Conservation (phyloP, 139 green algal species). For the Chlamydomonas schloesseri region DNA sequence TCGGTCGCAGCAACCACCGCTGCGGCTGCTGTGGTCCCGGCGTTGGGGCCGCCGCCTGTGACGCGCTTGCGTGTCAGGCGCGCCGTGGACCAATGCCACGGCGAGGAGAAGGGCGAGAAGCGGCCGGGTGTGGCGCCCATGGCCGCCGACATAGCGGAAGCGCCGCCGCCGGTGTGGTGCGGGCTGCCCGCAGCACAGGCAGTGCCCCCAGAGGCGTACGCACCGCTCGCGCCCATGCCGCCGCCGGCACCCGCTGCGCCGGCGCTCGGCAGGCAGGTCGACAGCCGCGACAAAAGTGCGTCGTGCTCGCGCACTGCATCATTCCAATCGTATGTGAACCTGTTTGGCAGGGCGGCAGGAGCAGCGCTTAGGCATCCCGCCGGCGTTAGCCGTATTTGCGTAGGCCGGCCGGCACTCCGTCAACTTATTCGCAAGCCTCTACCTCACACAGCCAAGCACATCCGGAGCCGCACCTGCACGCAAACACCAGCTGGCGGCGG, state of each 20-base stretch:
- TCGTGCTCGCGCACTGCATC: conserved; percentile 16
- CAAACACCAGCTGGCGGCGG: background rate
- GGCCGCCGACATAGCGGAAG: no score
- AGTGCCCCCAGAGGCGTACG: no score
- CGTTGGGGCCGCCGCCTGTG: background rate
- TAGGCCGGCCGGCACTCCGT: background rate
- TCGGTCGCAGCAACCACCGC: background rate
- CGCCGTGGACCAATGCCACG: background rate
- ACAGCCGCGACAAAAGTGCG: background rate
- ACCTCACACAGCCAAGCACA: background rate
- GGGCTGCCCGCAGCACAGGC: background rate
- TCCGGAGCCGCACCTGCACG: background rate
- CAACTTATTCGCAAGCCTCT: background rate
- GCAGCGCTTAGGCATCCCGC: no score
- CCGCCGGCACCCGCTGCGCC: background rate
- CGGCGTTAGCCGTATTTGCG: background rate
- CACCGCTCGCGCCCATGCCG: background rate
- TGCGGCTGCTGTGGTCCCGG: background rate
- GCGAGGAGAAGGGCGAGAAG: conserved; percentile 10
- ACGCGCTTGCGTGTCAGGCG: background rate
- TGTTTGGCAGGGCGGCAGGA: background rate
- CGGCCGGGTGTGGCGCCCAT: background rate
- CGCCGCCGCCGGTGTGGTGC: background rate
- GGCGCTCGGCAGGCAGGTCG: background rate
- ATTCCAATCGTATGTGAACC: conserved; percentile 7